Conservation (phyloP, 768 basidiomycete species). For the Mycena belliarum region DNA sequence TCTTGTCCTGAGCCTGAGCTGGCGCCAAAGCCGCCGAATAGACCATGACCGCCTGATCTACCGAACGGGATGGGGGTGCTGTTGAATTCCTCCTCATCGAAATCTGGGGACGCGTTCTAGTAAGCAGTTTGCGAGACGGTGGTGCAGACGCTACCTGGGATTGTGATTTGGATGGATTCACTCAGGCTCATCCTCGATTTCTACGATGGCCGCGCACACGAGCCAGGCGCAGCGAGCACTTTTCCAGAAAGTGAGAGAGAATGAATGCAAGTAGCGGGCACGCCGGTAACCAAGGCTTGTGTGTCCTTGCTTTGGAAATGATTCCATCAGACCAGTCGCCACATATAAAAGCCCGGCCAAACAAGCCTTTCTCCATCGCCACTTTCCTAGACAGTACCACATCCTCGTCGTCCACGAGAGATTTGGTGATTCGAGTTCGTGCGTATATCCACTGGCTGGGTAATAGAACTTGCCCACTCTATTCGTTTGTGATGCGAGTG, state of each 20-base stretch:
- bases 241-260: constrained; percentile 19
- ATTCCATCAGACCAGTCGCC: too few species aligned
- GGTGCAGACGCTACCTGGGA: constrained; percentile 46
- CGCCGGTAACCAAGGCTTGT: not conserved
- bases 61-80: constrained; percentile 71
- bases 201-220: not conserved
- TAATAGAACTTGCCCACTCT: constrained; percentile 21
- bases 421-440: constrained; percentile 18
- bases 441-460: constrained; percentile 13
- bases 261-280: not conserved
- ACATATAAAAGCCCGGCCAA: not conserved
- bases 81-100: constrained; percentile 73
- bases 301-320: not conserved
- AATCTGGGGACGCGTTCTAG: constrained; percentile 47
- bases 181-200: constrained; percentile 15
- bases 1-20: constrained; percentile 51
- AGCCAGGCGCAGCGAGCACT: constrained; percentile 16
- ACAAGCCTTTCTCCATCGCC: not conserved
- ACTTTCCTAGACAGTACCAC: constrained; percentile 17
- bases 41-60: constrained; percentile 45
- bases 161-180: constrained; percentile 63
- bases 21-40: constrained; percentile 33
- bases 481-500: constrained; percentile 13
- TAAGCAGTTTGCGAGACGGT: not conserved
- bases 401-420: not conserved